Percentiles rank a stretch among this genome's conserved stretches.
phyloP scores from a whole-genome alignment of 257 asterid species.

The Nicotiana attenuata region DNA sequence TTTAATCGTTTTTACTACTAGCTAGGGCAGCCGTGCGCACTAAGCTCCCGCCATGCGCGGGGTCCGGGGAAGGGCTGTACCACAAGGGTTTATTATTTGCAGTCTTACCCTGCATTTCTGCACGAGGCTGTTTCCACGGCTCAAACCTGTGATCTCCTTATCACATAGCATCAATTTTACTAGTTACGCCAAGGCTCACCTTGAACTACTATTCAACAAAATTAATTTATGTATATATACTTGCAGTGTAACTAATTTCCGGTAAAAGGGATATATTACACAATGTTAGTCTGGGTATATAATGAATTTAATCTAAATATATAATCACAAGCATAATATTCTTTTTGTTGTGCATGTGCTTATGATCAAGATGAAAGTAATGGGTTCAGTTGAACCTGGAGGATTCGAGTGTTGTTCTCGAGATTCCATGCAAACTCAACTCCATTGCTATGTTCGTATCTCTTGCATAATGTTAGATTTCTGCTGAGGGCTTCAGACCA shows the following conservation, averaged over 20 bases:
- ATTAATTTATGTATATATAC: no score
- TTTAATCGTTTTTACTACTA: background rate
- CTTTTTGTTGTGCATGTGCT: background rate
- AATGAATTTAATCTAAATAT: background rate
- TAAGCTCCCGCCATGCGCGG: no score
- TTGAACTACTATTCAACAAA: background rate
- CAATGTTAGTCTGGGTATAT: no score
- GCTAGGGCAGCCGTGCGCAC: no score
- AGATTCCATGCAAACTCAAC: slow-evolving; percentile 53
- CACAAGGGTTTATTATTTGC: no score
- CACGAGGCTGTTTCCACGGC: no score
- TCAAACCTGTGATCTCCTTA: no score
- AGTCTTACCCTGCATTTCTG: no score
- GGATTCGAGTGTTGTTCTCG: slow-evolving; percentile 10
- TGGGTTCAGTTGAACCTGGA: background rate
- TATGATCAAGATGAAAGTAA: background rate
- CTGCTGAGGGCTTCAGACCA: background rate
- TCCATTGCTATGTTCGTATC: slow-evolving; percentile 14
- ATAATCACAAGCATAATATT: background rate
- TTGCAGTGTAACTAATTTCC: background rate
- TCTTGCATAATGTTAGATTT: slow-evolving; percentile 31
- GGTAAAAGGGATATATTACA: background rate
- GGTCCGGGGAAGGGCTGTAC: no score
- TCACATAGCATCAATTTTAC: no score
- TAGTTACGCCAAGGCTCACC: no score